phyloP scores from a whole-genome alignment of 2,329 filamentous ascomycete genomes.

The Colletotrichum sp. region DNA sequence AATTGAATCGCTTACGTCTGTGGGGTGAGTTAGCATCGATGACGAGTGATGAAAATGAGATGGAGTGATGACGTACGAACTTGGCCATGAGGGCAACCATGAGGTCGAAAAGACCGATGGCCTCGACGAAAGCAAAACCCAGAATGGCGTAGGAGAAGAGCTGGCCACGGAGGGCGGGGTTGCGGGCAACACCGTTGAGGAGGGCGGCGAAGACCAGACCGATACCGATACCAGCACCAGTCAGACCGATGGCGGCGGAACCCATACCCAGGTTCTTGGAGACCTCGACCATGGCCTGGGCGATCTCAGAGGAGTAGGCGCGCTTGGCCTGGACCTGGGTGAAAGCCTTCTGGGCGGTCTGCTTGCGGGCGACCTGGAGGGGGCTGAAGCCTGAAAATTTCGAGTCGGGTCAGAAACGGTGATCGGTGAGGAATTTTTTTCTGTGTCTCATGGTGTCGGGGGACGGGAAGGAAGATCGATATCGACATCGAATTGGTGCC shows the following conservation, averaged over 20 bases:
- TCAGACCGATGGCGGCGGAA: slow-evolving; percentile 88
- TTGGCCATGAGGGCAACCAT: slow-evolving; percentile 96
- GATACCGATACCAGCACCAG: slow-evolving; percentile 93
- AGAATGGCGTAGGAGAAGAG: slow-evolving; percentile 97
- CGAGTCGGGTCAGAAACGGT: slow-evolving; percentile 35
- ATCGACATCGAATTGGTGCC: slow-evolving; percentile 2
- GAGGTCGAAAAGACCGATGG: slow-evolving; percentile 87
- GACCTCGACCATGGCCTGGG: slow-evolving; percentile 86
- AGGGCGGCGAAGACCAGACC: slow-evolving; percentile 92
- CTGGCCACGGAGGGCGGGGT: slow-evolving; percentile 93
- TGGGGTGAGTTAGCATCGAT: not conserved
- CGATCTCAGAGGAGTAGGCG: slow-evolving; percentile 87
- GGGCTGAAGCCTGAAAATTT: slow-evolving; percentile 58
- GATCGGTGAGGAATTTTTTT: not conserved
- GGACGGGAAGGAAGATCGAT: not conserved
- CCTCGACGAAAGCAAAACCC: slow-evolving; percentile 94
- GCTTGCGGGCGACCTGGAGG: slow-evolving; percentile 76
- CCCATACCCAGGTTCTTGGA: slow-evolving; percentile 92
- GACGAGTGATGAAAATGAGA: not conserved
- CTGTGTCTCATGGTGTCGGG: not conserved
- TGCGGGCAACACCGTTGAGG: slow-evolving; percentile 88
- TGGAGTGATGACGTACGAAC: slow-evolving; percentile 64
- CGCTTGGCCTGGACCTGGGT: slow-evolving; percentile 65
- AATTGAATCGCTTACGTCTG: slow-evolving; percentile 23
- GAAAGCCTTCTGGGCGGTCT: slow-evolving; percentile 70